Evolutionary conservation across 2,329 filamentous ascomycete genomes (phyloP), one percentile per base, ranked within the genome.

Genomic region (Sarocladium kiliense): DNA sequence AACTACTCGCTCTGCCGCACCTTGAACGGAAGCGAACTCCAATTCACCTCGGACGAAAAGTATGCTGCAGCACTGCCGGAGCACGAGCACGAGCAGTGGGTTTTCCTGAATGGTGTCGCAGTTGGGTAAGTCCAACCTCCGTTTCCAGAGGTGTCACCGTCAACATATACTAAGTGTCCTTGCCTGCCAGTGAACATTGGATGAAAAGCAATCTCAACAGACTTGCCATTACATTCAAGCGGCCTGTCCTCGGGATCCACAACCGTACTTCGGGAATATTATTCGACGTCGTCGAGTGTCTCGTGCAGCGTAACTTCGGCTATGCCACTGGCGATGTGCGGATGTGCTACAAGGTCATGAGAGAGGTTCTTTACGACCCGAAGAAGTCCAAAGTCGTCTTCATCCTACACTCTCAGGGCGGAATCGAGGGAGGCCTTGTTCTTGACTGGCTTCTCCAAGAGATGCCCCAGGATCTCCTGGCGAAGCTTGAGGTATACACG

Each of bases 401-500:
- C 55, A 81, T 93, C 57, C 73, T 88, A 36, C 89, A 94, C 67
- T 89, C 85, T 1, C 89, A 93, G 67, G 89, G 89, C 3, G 88
- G 80, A 14, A 89, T 93, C 53, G 84, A 90, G 64, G 86, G 85
- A 2, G 80, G 86, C 2, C 72, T 91, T 55, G 84, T 89, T 4
- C 69, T 92, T 6, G 89, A 94, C 70, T 89, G 88, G 86, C 76
- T 93, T 2, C 74, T 91, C 1, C 83, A 86, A 59, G 88, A 91
- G 64, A 70, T 90, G 12, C 81, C 86, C 0, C 82, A 85, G 56
- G 78, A 86, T 58, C 71, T 86, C 3, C 72, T 91, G 5, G 69
- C 75, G 2, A 88, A 90, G 62, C 76, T 91, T 0, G 88, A 93
- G 68, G 80, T 93, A 2, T 87, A 86, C 68, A 92, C 88, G 0